Base-by-base conservation (phyloP, 1,284 basidiomycete genomes). In the Cutaneotrichosporon arboriforme region DNA sequence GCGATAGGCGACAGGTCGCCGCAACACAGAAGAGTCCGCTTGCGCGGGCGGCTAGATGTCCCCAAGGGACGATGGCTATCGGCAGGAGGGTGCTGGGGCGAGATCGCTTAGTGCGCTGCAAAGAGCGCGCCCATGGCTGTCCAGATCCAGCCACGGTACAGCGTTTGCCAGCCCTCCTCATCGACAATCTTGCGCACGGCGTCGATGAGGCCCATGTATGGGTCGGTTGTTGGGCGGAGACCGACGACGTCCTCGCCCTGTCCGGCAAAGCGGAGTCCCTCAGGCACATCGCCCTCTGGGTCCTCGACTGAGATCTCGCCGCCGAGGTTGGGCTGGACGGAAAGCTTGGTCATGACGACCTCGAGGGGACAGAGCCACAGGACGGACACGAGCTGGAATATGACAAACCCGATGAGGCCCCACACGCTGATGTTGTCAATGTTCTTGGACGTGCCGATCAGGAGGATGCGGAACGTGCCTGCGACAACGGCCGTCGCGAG, bases 141-240 rank as follows among this genome's bases (percentile, higher is more conserved):
- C 59, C 89, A 75, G 87, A 87, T 91, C 88, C 88, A 92, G 4
- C 86, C 90, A 41, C 90, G 82, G 70, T 88, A 91, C 55, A 93
- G 74, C 4, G 87, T 81, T 57, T 73, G 72, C 77, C 81, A 82
- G 1, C 90, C 90, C 71, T 93, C 90, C 73, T 93, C 90, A 46
- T 86, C 80, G n/a, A 86, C 71, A 38, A 92, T 88, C 64, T 84
- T 81, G 72, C 85, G 85, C 15, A 79, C 83, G 58, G 87, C 90
- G 67, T 92, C 88, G 13, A 83, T 67, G 41, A 91, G 72, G 7
- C 90, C 86, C 36, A 81, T 69, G 68, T 94, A 94, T n/a, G 90
- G 89, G 64, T 92, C 88, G 40, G 81, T 84, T 66, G 90, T 90
- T 51, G 83, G 84, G 58, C 90, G 81, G 59, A 92, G 73, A 13